Conservation (phyloP, 768 basidiomycete species). For the Leccinum variicolor region DNA sequence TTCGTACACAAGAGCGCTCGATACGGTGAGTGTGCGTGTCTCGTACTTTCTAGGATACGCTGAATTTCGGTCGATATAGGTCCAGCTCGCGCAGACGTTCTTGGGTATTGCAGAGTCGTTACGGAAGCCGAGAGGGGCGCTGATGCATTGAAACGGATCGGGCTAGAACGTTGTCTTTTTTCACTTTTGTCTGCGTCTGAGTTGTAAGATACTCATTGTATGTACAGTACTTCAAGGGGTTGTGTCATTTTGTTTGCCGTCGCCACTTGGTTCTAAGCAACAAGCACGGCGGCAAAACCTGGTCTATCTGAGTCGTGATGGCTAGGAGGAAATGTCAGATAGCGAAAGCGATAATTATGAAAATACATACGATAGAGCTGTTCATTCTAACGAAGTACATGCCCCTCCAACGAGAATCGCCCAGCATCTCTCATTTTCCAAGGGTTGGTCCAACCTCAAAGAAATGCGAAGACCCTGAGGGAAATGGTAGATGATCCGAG, state of each 20-base stretch:
- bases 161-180: background rate
- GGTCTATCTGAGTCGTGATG: background rate
- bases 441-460: background rate
- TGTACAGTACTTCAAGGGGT: no score
- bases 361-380: no score
- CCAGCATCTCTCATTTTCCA: background rate
- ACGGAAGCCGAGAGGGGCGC: slow-evolving; percentile 50
- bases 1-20: slow-evolving; percentile 47
- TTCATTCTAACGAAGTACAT: background rate
- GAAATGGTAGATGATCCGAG: background rate
- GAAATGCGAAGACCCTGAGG: background rate
- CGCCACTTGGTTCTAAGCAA: background rate
- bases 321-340: no score
- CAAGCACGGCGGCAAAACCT: background rate
- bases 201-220: background rate
- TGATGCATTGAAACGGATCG: slow-evolving; percentile 31
- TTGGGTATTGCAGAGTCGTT: slow-evolving; percentile 55
- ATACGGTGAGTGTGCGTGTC: slow-evolving; percentile 38
- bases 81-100: slow-evolving; percentile 56
- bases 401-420: background rate
- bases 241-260: no score
- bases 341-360: no score
- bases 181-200: background rate
- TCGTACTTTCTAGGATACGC: background rate
- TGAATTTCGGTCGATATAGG: slow-evolving; percentile 30